phyloP scores from a whole-genome alignment of 805 yeast species.

The Saccharomycodes ludwigii region DNA sequence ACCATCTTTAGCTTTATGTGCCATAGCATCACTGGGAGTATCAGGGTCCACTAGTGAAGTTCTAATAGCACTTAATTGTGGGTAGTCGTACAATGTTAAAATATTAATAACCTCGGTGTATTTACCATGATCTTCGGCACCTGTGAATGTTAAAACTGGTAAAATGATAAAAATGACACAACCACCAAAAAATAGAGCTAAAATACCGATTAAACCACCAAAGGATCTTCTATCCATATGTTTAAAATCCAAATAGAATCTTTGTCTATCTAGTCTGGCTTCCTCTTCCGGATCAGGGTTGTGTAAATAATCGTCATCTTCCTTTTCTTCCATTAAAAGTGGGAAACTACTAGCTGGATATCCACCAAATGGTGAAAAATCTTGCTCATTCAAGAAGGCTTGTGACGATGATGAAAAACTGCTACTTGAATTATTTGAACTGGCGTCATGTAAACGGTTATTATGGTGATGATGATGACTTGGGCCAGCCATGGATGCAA shows the following conservation, averaged over 20 bases:
- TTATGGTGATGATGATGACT: conserved; percentile 10
- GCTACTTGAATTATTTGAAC: conserved; percentile 15
- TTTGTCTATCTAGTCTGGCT: conserved; percentile 65
- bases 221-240: conserved; percentile 49
- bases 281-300: conserved; percentile 93
- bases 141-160: conserved; percentile 79
- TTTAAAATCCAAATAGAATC: conserved; percentile 52
- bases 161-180: conserved; percentile 58
- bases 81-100: conserved; percentile 37
- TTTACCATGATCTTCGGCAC: conserved; percentile 31
- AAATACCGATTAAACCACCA: conserved; percentile 47
- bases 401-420: conserved; percentile 19
- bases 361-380: conserved; percentile 91
- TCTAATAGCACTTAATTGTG: conserved; percentile 38
- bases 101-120: conserved; percentile 23
- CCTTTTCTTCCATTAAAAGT: conserved; percentile 79
- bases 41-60: conserved; percentile 46
- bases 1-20: conserved; percentile 47
- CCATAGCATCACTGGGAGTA: conserved; percentile 37
- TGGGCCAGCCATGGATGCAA: conserved; percentile 40
- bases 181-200: conserved; percentile 46
- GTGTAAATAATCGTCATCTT: conserved; percentile 86
- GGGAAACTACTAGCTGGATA: conserved; percentile 91
- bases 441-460: conserved; percentile 12
- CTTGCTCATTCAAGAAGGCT: conserved; percentile 41